Evolutionary conservation across 2,329 filamentous ascomycete species (phyloP), one percentile per base, ranked within the genome.

Genomic region (Colletotrichum orchidophilum): DNA sequence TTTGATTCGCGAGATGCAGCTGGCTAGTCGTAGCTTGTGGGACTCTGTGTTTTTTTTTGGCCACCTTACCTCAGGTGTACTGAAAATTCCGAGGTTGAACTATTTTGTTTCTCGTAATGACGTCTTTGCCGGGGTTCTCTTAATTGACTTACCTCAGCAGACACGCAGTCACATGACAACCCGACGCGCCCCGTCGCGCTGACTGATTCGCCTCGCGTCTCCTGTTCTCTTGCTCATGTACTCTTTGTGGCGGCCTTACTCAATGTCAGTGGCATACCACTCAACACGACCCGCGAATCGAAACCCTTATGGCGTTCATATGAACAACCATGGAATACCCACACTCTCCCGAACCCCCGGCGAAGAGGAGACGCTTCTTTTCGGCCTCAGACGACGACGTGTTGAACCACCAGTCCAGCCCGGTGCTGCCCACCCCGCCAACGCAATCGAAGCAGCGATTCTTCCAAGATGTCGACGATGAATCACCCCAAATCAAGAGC

Each of bases 361-460:
- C 76, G 11, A 88, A 88, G 77, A 84, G 81, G 73, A 78, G 82
- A 70, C 82, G 83, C 53, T 84, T 87, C 77, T 86, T 87, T 71
- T 74, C 78, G 5, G 82, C 85, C 62, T 73, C 72, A 8, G 75
- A 79, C 18, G 77, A 79, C 46, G 76, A 78, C 31, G 71, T 67
- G 52, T 21, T 59, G 29, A 65, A 62, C 26, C 73, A 71, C 27
- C 42, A 72, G 9, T 72, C 71, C 66, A 57, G n/a, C 58, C 62
- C 33, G 31, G 72, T 46, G 49, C 42, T 73, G 7, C 70, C 69
- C 8, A 72, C 69, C 59, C 69, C 71, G 39, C 69, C 70, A 18
- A 53, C 55, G 21, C 70, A 71, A 13, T 46, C 59, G 49, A 83
- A 78, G 76, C 76, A 80, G 70, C 80, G 82, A 66, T 80, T 82